Percentiles rank a stretch among this genome's conserved stretches.
These are phyloP conservation scores for Sphagnurus paluster DNA, from an alignment of 1,284 basidiomycete species.

Conservation along the genomic window DNA sequence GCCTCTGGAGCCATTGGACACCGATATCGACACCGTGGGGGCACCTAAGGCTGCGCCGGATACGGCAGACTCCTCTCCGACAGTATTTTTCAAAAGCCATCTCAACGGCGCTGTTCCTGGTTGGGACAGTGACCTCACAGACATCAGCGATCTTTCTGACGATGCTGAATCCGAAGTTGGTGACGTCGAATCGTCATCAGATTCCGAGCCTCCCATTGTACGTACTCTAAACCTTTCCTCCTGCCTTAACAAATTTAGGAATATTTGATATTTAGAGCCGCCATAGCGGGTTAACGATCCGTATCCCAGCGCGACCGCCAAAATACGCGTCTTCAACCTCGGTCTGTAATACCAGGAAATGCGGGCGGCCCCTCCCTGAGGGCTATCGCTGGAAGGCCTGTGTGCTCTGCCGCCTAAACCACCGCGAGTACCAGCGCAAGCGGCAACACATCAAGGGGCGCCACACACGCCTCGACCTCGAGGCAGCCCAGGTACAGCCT, in stretches of 20 bases:
- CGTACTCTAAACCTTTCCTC: background rate
- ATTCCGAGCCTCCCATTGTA: background rate
- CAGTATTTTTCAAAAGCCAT: no score
- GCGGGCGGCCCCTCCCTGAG: conserved; percentile 24
- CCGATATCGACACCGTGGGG: no score
- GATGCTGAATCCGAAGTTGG: conserved; percentile 10
- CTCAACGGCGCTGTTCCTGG: conserved; percentile 20
- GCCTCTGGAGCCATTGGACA: no score
- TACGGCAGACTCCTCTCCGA: no score
- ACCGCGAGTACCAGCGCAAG: conserved; percentile 28
- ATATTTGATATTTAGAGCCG: background rate
- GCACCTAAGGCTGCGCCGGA: no score
- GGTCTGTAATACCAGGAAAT: conserved; percentile 25
- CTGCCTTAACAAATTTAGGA: background rate
- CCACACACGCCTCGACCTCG: conserved; percentile 10
- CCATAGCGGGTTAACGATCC: conserved; percentile 19
- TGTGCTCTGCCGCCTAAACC: conserved; percentile 31
- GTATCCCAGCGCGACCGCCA: conserved; percentile 18
- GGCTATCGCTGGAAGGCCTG: conserved; percentile 37
- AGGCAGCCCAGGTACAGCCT: conserved; percentile 2
- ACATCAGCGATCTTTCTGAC: conserved; percentile 25
- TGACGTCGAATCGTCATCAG: conserved; percentile 1
- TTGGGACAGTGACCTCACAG: conserved; percentile 33
- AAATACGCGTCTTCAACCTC: background rate
- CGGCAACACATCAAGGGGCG: conserved; percentile 15